Evolutionary conservation across 1,284 basidiomycete genomes (phyloP), one percentile per base, ranked within the genome.

Genomic region (Prillingera fragicola): DNA sequence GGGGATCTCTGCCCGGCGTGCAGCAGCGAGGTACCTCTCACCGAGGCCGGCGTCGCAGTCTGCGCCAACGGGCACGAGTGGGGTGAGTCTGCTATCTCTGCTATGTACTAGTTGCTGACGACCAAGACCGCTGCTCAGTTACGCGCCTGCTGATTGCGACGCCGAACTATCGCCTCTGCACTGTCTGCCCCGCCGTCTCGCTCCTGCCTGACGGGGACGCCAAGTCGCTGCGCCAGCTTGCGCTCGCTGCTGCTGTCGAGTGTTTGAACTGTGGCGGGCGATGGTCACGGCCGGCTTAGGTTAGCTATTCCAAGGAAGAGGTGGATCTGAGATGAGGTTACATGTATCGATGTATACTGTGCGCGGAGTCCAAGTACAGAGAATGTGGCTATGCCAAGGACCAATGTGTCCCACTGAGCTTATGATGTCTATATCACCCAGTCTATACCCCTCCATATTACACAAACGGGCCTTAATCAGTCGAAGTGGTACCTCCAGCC

Each of bases 201-300:
- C 52, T 68, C 8, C 31, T 63, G 1, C 61, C 63, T 1, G 15
- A 33, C 1, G 18, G 39, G 15, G 32, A 41, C 25, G 23, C 12
- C 13, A 48, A 48, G 17, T 41, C 45, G 18, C 33, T 66, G 23
- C 54, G 57, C 14, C 55, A 62, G 41, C 33, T 17, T 12, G 43
- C 58, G 21, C 41, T 69, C 25, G 55, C 62, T 23, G 52, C 52
- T 21, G 63, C 63, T 3, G 37, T 50, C 9, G 45, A 41, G 3
- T 69, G 67, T 39, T 29, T 58, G 19, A 47, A 51, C 32, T 69
- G 67, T 39, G 67, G 67, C 2, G 67, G 67, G 7, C 48, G 67
- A 27, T 69, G 67, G 67, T 46, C 59, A 12, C 41, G 60, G 27
- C 54, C 62, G 3, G 47, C n/a, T n/a, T n/a, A n/a, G n/a, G n/a